Base-by-base conservation (phyloP, 805 yeast genomes). In the Candida boidinii region DNA sequence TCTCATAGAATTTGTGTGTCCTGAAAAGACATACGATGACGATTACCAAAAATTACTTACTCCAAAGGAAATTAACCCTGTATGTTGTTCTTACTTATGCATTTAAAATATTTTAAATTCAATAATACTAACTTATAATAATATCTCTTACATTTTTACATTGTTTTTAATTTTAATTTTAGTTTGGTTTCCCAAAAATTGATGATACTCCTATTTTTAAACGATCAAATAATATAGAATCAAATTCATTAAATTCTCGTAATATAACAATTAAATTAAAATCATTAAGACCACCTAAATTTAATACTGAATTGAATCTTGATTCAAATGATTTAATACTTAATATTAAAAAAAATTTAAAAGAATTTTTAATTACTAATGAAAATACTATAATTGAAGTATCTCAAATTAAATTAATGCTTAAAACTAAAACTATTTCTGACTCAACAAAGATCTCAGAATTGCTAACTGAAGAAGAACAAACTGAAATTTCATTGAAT, bases 221-320 rank as follows among this genome's bases (percentile, higher is more conserved):
- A 29, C 48, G 64, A 5, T 43, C 50, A 4, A 56, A 60, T 15
- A 54, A 58, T 33, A 32, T 36, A 31, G 45, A 43, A 21, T 21
- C 29, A 2, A 37, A 19, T 5, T 19, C 30, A 2, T 19, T 29
- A 2, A 39, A 24, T 10, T 17, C 31, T n/a, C n/a, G n/a, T n/a
- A n/a, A n/a, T 3, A 28, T 50, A n/a, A 29, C 20, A 11, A 56
- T 69, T 12, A 45, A 53, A 4, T 64, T 84, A 49, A 79, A 79
- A 53, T 79, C 88, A 20, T 69, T 85, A 34, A 75, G 77, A 45
- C 72, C 79, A 4, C 94, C 94, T 5, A 82, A 77, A 48, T 80
- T 83, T 53, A 51, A 58, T 24, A 41, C 38, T 3, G 22, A 37
- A 12, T 17, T 51, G 8, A 36, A 34, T 14, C 31, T 44, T 4